Evolutionary conservation across 345 rosid species (phyloP), one percentile per base, ranked within the genome.

Genomic region (Lumnitzera racemosa): DNA sequence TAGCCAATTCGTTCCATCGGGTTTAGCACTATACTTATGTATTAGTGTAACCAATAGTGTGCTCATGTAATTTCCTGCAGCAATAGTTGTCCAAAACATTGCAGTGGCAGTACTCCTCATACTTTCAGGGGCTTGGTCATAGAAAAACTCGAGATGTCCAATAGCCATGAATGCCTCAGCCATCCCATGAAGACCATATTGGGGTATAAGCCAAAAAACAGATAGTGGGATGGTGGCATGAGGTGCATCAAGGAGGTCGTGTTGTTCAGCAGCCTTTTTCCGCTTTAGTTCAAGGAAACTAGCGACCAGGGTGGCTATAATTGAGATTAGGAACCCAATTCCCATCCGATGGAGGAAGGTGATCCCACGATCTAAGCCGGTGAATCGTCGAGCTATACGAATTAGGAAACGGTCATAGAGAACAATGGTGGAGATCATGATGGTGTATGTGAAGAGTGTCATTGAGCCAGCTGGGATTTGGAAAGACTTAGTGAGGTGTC

Each of bases 121-220:
- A 67, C 97, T 86, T 59, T 90, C 97, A 1, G 97, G 97, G 8
- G 97, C 78, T 56, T 90, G 96, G 59, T 90, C 97, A 27, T 90
- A 90, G 78, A 90, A 83, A 63, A 90, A 90, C 70, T 90, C 95
- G n/a, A 90, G 57, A 63, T 88, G 96, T 24, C 97, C 97, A 5
- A 90, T 88, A 0, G 91, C 75, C 96, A 86, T 85, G 67, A 91
- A 88, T 1, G 98, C 91, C 66, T 91, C 98, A 0, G 96, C 98
- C 17, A 91, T 64, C 56, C 98, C 96, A 20, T 88, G 97, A 2
- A 90, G 89, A 7, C 72, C 58, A 52, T 90, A 90, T 51, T 85
- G 97, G 4, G 96, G 96, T 15, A 78, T 69, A 14, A 90, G 72
- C 97, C 96, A 90, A 15, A 90, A 74, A 7, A 88, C 87, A 24